Percentiles rank a stretch among this genome's conserved stretches.
Conservation (phyloP, 208 protist species). For the Wallacemonas rigidus region DNA sequence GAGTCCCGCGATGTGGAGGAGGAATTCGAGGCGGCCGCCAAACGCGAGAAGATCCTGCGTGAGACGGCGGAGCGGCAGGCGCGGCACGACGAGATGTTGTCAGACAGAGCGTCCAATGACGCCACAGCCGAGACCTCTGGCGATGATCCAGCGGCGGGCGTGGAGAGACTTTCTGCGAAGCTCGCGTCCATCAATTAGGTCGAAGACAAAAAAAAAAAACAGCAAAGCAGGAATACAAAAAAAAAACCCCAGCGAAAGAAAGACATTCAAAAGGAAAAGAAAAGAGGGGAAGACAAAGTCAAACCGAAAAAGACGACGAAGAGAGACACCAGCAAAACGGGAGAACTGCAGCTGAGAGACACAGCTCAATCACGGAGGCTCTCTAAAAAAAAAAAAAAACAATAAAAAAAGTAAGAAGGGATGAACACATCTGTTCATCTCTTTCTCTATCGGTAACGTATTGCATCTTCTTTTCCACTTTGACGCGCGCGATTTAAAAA, state of each 20-base stretch:
- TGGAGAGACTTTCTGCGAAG: background rate
- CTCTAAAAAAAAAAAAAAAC: background rate
- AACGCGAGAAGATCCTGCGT: constrained; percentile 65
- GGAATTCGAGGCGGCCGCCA: constrained; percentile 72
- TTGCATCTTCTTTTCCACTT: too few relatives aligned
- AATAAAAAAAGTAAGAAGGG: too few relatives aligned
- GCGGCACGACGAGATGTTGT: background rate
- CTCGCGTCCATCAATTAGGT: constrained; percentile 5
- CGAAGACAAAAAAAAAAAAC: too few relatives aligned
- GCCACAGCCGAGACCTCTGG: background rate
- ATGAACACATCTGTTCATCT: too few relatives aligned
- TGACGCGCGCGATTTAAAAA: too few relatives aligned
- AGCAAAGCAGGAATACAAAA: too few relatives aligned
- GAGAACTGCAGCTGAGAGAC: background rate
- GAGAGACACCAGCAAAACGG: background rate
- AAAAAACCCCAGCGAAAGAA: too few relatives aligned
- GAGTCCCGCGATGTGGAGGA: constrained; percentile 80
- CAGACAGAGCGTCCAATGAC: background rate
- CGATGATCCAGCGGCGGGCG: background rate
- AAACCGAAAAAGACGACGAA: background rate
- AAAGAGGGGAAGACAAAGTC: too few relatives aligned
- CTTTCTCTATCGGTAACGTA: too few relatives aligned
- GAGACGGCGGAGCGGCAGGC: constrained; percentile 59
- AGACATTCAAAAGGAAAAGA: too few relatives aligned
- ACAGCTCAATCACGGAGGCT: background rate